These are phyloP conservation scores for Talaromyces trachyspermus DNA, from an alignment of 495 filamentous ascomycete genomes.

Conservation along the genomic window DNA sequence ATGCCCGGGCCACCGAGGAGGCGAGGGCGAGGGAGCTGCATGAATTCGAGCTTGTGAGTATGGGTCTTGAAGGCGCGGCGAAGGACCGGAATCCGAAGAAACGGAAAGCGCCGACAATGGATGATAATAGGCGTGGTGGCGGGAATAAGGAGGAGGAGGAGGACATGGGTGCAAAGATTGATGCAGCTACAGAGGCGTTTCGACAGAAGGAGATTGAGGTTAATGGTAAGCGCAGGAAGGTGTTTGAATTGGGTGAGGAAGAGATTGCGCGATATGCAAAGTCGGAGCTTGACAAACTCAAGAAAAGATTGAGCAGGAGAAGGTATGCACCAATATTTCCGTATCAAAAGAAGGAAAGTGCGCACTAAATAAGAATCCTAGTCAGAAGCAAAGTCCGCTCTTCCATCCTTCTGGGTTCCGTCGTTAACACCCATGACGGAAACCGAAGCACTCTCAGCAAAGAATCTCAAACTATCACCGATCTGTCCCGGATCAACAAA, in stretches of 20 bases:
- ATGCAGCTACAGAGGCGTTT: slow-evolving; percentile 20
- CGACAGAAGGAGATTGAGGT: slow-evolving; percentile 62
- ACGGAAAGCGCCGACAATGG: slow-evolving; percentile 14
- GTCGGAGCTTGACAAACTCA: slow-evolving; percentile 63
- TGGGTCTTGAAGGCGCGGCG: slow-evolving; percentile 31
- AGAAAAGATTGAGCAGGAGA: slow-evolving; percentile 66
- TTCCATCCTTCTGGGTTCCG: slow-evolving; percentile 93
- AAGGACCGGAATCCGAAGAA: slow-evolving; percentile 5
- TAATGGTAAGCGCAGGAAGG: slow-evolving; percentile 41
- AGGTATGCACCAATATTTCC: slow-evolving; percentile 40
- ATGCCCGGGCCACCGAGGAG: slow-evolving; percentile 29
- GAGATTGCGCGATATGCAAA: slow-evolving; percentile 64
- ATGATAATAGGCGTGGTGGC: slow-evolving; percentile 9
- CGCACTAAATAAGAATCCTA: slow-evolving; percentile 14
- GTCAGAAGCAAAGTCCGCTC: slow-evolving; percentile 54
- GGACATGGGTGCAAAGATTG: slow-evolving; percentile 23
- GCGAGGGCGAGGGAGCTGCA: slow-evolving; percentile 25
- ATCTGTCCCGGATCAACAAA: slow-evolving; percentile 73
- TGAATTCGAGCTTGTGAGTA: slow-evolving; percentile 36
- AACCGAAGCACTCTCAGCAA: slow-evolving; percentile 42
- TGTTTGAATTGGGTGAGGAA: slow-evolving; percentile 73
- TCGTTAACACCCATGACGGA: slow-evolving; percentile 65
- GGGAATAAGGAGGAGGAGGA: slow-evolving; percentile 9
- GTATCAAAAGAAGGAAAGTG: slow-evolving; percentile 7
- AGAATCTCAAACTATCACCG: slow-evolving; percentile 62